phyloP scores from a whole-genome alignment of 2,329 filamentous ascomycete species.

The Diaporthe helianthi region DNA sequence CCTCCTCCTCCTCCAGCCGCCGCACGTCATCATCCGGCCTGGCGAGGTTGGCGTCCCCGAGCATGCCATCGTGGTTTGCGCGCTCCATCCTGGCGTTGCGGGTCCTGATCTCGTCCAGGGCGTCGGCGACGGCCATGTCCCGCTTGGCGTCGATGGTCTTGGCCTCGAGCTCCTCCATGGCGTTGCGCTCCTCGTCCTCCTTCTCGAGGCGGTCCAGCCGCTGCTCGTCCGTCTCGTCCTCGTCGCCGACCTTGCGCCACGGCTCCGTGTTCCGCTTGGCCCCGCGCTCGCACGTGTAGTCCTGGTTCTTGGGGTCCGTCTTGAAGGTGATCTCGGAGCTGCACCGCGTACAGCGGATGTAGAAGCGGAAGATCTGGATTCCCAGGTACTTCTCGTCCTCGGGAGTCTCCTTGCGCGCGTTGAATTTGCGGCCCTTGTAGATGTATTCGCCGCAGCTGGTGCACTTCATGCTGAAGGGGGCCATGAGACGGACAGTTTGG shows the following conservation, averaged over 20 bases:
- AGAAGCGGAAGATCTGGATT: conserved; percentile 89
- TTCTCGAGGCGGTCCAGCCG: conserved; percentile 82
- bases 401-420: conserved; percentile 90
- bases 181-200: conserved; percentile 77
- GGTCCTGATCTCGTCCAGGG: conserved; percentile 91
- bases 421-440: conserved; percentile 91
- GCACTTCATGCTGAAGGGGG: conserved; percentile 83
- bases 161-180: conserved; percentile 93
- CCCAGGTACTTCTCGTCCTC: conserved; percentile 86
- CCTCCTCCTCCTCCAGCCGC: conserved; percentile 67
- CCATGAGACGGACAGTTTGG: conserved; percentile 90
- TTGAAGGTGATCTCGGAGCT: conserved; percentile 88
- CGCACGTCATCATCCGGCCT: conserved; percentile 64
- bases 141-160: conserved; percentile 92
- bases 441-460: conserved; percentile 74
- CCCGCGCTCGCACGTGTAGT: conserved; percentile 75
- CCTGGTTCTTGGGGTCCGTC: conserved; percentile 94
- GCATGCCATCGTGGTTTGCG: conserved; percentile 71
- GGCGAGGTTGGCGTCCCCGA: conserved; percentile 59
- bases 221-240: conserved; percentile 84
- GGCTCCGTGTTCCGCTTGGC: conserved; percentile 94
- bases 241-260: conserved; percentile 73
- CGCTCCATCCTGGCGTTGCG: conserved; percentile 88
- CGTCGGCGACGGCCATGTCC: conserved; percentile 97
- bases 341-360: conserved; percentile 88